Base-by-base conservation (phyloP, 2,329 filamentous ascomycete species). In the Fusarium sp. region DNA sequence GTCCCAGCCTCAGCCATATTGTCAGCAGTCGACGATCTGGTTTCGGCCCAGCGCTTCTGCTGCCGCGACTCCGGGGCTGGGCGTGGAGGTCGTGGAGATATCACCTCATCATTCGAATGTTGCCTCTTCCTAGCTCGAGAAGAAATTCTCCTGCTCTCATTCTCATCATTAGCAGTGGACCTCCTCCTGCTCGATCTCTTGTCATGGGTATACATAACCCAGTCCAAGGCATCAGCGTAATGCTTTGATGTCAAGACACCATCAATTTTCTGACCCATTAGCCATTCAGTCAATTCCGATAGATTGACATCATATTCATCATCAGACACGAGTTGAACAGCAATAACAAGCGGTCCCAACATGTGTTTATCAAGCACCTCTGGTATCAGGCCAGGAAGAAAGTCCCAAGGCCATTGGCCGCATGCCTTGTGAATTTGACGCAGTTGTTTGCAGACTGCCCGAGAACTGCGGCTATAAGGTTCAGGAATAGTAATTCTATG, bases 401-500 rank as follows among this genome's bases (percentile, higher is more conserved):
- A 32, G 3, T 58, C 55, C 55, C 55, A 58, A 32, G 55, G 55
- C 55, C 55, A 58, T 30, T 52, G 44, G 8, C 44, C 55, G 9
- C 26, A 58, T 23, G 33, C 12, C 12, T 17, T 58, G 33, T 58
- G 44, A 7, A 58, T 58, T 7, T 58, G 55, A 26, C 55, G 44
- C 4, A 58, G 44, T 18, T 58, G 55, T 52, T 58, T 58, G n/a
- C 55, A 58, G 15, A 58, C 55, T 32, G 44, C 8, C 12, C 55
- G 44, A 9, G 44, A 15, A 5, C n/a, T 40, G 2, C 33, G 18
- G 20, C 40, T n/a, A 5, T 58, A 52, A n/a, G 55, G 55, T 14
- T 38, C 40, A 7, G 55, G 55, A 5, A 58, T 52, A 15, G 44
- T 8, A n/a, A 27, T 26, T 52, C 35, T 58, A 1, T 58, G n/a